Evolutionary conservation across 2,329 filamentous ascomycete genomes (phyloP).

Genomic region (Emergomyces africanus): DNA sequence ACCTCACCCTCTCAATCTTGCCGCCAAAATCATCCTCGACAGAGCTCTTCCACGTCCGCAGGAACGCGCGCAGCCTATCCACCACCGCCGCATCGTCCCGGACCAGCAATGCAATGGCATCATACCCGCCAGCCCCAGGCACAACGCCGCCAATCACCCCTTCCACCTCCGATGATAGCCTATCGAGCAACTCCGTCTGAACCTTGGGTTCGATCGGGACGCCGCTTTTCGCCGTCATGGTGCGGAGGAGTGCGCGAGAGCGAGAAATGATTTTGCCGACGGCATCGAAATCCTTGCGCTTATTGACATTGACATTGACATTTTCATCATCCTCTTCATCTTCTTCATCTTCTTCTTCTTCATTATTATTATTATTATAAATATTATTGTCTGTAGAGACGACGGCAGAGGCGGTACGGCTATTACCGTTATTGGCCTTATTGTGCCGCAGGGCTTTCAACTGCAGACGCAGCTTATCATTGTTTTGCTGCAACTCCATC

Average conservation of each 20-base stretch:
- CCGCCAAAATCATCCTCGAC: slow-evolving; percentile 33
- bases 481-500: slow-evolving; percentile 59
- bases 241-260: slow-evolving; percentile 51
- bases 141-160: slow-evolving; percentile 88
- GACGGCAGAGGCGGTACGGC: neutral
- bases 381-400: neutral
- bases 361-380: neutral
- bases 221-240: slow-evolving; percentile 59
- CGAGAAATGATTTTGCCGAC: slow-evolving; percentile 39
- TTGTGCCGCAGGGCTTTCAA: slow-evolving; percentile 41
- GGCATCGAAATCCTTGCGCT: slow-evolving; percentile 35
- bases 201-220: slow-evolving; percentile 82
- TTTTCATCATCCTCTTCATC: neutral
- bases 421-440: neutral
- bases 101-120: slow-evolving; percentile 73
- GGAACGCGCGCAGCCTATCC: slow-evolving; percentile 44
- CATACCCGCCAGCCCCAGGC: slow-evolving; percentile 85
- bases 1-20: slow-evolving; percentile 32
- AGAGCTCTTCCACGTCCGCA: slow-evolving; percentile 51
- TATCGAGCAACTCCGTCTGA: slow-evolving; percentile 76
- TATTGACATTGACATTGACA: slow-evolving; percentile 19
- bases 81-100: slow-evolving; percentile 57
- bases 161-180: slow-evolving; percentile 50
- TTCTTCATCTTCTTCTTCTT: neutral
- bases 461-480: slow-evolving; percentile 55